Percentiles rank a stretch among this genome's conserved stretches.
Conservation (phyloP, 495 filamentous ascomycete genomes). For the Terfezia boudieri region DNA sequence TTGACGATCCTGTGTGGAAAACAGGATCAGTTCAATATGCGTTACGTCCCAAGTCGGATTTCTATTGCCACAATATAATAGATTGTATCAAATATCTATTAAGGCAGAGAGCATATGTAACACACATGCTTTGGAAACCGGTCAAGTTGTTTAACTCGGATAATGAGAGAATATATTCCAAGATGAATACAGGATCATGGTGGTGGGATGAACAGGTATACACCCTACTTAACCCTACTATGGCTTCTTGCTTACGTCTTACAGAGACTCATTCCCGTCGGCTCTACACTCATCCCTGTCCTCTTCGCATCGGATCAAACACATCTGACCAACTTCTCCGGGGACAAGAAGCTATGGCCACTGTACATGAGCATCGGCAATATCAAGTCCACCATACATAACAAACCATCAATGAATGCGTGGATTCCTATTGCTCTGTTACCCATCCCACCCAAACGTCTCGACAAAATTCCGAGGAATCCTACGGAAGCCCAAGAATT, state of each 20-base stretch:
- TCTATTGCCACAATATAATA: too few relatives aligned
- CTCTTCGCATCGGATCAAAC: not conserved
- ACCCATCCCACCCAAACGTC: not conserved
- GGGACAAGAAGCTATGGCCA: not conserved
- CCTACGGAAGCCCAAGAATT: not conserved
- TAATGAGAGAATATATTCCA: too few relatives aligned
- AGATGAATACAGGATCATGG: not conserved
- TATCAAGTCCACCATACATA: not conserved
- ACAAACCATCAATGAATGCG: not conserved
- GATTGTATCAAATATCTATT: not conserved
- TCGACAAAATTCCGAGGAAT: not conserved
- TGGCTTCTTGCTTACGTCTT: too few relatives aligned
- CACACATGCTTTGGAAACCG: not conserved
- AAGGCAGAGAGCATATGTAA: not conserved
- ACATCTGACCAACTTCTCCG: conserved; percentile 1
- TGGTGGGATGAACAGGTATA: not conserved
- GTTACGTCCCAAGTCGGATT: not conserved
- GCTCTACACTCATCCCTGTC: not conserved
- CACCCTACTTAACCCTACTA: not conserved
- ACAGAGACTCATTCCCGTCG: not conserved
- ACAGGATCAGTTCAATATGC: not conserved
- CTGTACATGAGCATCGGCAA: not conserved
- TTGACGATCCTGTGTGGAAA: not conserved
- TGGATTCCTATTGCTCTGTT: not conserved
- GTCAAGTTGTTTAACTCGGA: not conserved